phyloP scores from a whole-genome alignment of 108 stramenopile species.

The Schizochytrium sp. region DNA sequence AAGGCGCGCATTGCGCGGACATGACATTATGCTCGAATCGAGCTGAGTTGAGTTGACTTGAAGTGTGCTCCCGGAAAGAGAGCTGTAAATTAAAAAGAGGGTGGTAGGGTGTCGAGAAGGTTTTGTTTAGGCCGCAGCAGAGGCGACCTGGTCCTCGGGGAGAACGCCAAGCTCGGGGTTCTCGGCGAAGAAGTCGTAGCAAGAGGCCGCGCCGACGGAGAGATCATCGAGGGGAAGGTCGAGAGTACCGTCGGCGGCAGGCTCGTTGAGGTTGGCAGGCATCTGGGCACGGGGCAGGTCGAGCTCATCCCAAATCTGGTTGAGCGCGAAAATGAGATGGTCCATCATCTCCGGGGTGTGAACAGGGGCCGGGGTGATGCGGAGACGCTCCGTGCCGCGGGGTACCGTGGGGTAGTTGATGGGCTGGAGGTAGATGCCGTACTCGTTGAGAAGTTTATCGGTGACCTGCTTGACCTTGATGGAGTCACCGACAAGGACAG shows the following conservation, averaged over 20 bases:
- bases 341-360: slow-evolving; percentile 18
- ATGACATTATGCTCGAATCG: too few species aligned
- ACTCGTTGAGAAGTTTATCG: slow-evolving; percentile 14
- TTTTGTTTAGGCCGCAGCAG: background rate
- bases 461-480: slow-evolving; percentile 21
- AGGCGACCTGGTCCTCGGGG: background rate
- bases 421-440: slow-evolving; percentile 27
- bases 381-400: slow-evolving; percentile 25
- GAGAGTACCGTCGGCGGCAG: background rate
- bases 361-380: slow-evolving; percentile 19
- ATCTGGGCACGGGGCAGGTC: background rate
- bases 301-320: slow-evolving; percentile 19
- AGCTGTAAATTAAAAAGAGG: too few species aligned
- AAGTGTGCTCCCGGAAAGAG: too few species aligned
- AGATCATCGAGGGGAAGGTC: background rate
- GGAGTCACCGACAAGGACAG: slow-evolving; percentile 23
- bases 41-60: too few species aligned
- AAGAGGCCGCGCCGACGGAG: background rate
- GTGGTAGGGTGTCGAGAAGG: background rate
- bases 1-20: too few species aligned
- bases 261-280: background rate
- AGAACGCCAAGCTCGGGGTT: background rate
- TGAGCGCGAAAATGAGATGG: background rate
- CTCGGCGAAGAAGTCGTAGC: slow-evolving; percentile 3
- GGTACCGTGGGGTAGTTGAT: slow-evolving; percentile 29